Conservation (phyloP, 2,329 filamentous ascomycete species). For the Drechslera avenae region DNA sequence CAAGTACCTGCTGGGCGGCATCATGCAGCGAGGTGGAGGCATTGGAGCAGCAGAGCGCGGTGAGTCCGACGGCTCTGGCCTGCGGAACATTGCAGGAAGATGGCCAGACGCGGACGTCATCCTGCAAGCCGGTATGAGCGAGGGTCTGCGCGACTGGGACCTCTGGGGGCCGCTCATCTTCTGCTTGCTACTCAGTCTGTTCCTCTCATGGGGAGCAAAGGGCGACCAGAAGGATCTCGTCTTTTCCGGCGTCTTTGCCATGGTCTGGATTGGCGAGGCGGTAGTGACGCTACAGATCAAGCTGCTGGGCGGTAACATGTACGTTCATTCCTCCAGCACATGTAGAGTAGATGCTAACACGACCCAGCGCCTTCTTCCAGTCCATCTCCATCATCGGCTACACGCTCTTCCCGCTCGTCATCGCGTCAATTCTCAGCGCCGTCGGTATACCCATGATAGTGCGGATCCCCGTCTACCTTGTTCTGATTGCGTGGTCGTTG, state of each 20-base stretch:
- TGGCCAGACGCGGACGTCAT: conserved; percentile 72
- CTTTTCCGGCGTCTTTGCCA: conserved; percentile 94
- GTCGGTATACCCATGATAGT: conserved; percentile 78
- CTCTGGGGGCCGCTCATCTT: conserved; percentile 97
- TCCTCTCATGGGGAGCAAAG: conserved; percentile 82
- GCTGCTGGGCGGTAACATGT: conserved; percentile 96
- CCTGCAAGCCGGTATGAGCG: conserved; percentile 76
- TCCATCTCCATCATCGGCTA: conserved; percentile 98
- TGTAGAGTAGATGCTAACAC: conserved; percentile 34
- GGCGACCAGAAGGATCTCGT: conserved; percentile 83
- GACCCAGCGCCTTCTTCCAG: conserved; percentile 89
- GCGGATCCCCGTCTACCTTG: conserved; percentile 86
- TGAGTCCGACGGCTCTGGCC: conserved; percentile 52
- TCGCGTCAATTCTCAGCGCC: conserved; percentile 87
- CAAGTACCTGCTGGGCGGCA: conserved; percentile 81
- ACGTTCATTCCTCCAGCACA: conserved; percentile 51
- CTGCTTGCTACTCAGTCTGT: conserved; percentile 83
- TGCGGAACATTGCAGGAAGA: conserved; percentile 63
- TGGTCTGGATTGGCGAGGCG: conserved; percentile 96
- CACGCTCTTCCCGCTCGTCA: conserved; percentile 94
- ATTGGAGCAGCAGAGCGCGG: conserved; percentile 63
- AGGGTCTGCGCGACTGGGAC: conserved; percentile 94
- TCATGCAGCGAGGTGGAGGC: conserved; percentile 64
- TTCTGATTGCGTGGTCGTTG: conserved; percentile 89
- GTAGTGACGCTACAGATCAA: conserved; percentile 98